These are phyloP conservation scores for Aspergillus cavernicola DNA, from an alignment of 495 filamentous ascomycete species.

Conservation along the genomic window DNA sequence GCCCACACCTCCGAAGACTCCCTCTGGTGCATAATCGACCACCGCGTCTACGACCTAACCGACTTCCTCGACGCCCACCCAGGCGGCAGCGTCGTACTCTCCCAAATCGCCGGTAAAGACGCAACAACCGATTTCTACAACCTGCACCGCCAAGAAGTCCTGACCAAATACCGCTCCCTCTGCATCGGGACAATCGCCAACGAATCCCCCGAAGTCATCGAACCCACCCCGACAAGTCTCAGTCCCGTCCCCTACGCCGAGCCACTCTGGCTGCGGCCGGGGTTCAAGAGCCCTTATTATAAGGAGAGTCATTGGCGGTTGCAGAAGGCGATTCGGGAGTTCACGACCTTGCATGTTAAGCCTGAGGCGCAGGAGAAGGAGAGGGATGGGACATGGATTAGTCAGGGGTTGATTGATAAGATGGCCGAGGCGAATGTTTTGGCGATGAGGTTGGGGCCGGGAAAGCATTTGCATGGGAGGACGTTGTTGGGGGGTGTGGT, in stretches of 20 bases:
- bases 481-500: conserved; percentile 66
- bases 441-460: conserved; percentile 80
- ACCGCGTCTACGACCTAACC: conserved; percentile 58
- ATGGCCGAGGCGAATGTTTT: conserved; percentile 73
- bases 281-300: conserved; percentile 81
- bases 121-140: conserved; percentile 56
- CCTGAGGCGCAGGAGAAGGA: conserved; percentile 81
- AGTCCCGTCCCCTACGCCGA: conserved; percentile 77
- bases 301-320: conserved; percentile 69
- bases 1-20: conserved; percentile 53
- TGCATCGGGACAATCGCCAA: conserved; percentile 71
- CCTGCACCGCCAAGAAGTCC: conserved; percentile 59
- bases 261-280: conserved; percentile 72
- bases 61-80: conserved; percentile 58
- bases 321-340: conserved; percentile 68
- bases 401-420: conserved; percentile 70
- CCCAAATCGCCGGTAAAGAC: conserved; percentile 54
- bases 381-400: conserved; percentile 67
- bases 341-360: conserved; percentile 64
- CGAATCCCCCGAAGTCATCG: conserved; percentile 70
- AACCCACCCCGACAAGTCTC: conserved; percentile 65
- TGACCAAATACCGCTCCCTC: conserved; percentile 70
- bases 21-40: conserved; percentile 56
- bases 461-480: conserved; percentile 72
- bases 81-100: conserved; percentile 52